A percentile compares a stretch with the other conserved stretches of the same genome.
Evolutionary conservation across 1,284 basidiomycete species (phyloP).

Genomic region (Pseudozyma tsukubaensis): DNA sequence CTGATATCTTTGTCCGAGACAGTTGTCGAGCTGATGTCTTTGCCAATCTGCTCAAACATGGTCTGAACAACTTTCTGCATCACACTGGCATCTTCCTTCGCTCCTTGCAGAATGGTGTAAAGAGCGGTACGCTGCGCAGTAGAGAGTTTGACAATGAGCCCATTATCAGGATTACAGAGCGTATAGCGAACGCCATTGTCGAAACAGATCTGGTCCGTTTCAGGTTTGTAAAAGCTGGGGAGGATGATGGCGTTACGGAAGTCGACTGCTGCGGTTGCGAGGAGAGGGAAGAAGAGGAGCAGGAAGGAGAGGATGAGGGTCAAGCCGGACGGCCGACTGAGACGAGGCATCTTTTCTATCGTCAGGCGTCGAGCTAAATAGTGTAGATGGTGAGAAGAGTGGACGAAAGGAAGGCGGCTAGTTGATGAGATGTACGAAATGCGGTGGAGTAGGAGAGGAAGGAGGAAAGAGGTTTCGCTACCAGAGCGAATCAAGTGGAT

Average conservation of each 20-base stretch:
- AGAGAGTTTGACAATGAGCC: constrained; percentile 10
- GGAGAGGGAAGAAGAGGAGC: not conserved
- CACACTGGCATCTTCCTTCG: not conserved
- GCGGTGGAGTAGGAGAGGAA: not conserved
- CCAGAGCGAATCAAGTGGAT: constrained; percentile 13
- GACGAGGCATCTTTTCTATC: too few relatives aligned
- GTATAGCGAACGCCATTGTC: constrained; percentile 16
- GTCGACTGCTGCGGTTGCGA: not conserved
- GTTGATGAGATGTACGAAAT: not conserved
- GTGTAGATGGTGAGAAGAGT: too few relatives aligned
- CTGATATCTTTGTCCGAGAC: too few relatives aligned
- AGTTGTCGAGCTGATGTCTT: not conserved
- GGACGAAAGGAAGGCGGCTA: too few relatives aligned
- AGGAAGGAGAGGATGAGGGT: not conserved
- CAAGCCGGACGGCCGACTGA: too few relatives aligned
- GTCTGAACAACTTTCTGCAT: not conserved
- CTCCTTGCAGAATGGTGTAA: not conserved
- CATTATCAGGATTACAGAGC: not conserved
- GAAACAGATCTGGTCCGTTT: constrained; percentile 23
- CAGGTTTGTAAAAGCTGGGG: constrained; percentile 14
- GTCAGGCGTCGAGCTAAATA: not conserved
- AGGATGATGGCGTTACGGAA: not conserved
- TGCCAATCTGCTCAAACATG: not conserved
- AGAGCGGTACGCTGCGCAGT: not conserved
- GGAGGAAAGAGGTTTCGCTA: not conserved